These are phyloP conservation scores for Nidularia pulvinata DNA, from an alignment of 768 basidiomycete species.

Conservation along the genomic window DNA sequence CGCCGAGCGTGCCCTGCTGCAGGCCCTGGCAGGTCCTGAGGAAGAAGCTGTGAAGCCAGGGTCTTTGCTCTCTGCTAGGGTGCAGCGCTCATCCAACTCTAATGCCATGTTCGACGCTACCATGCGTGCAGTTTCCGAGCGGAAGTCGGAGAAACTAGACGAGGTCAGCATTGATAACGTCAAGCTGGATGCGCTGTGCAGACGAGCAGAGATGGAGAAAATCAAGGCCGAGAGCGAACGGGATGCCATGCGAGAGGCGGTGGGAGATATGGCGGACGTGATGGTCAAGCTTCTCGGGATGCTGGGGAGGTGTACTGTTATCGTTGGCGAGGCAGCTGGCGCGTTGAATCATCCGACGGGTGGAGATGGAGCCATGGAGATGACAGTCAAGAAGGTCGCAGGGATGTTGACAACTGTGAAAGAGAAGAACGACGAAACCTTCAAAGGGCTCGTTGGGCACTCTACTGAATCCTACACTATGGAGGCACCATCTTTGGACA, in stretches of 20 bases:
- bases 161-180: constrained; percentile 68
- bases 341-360: constrained; percentile 26
- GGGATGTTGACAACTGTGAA: constrained; percentile 51
- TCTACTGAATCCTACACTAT: constrained; percentile 60
- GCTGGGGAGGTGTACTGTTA: constrained; percentile 76
- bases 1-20: constrained; percentile 71
- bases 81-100: constrained; percentile 74
- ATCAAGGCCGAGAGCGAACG: constrained; percentile 65
- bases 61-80: constrained; percentile 55
- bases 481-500: constrained; percentile 35
- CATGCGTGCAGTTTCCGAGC: constrained; percentile 79
- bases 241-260: constrained; percentile 60
- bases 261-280: constrained; percentile 63
- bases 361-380: constrained; percentile 22
- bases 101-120: constrained; percentile 85
- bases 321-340: constrained; percentile 59
- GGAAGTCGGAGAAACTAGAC: constrained; percentile 78
- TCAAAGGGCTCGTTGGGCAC: constrained; percentile 67
- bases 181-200: constrained; percentile 65
- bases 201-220: constrained; percentile 71
- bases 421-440: constrained; percentile 69
- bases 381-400: constrained; percentile 46
- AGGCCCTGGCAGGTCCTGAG: constrained; percentile 67
- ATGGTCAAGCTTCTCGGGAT: constrained; percentile 77
- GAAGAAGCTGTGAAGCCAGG: constrained; percentile 62